A percentile compares a stretch with the other conserved stretches of the same genome.
phyloP scores from a whole-genome alignment of 2,329 filamentous ascomycete species.

The Geosmithia flava region DNA sequence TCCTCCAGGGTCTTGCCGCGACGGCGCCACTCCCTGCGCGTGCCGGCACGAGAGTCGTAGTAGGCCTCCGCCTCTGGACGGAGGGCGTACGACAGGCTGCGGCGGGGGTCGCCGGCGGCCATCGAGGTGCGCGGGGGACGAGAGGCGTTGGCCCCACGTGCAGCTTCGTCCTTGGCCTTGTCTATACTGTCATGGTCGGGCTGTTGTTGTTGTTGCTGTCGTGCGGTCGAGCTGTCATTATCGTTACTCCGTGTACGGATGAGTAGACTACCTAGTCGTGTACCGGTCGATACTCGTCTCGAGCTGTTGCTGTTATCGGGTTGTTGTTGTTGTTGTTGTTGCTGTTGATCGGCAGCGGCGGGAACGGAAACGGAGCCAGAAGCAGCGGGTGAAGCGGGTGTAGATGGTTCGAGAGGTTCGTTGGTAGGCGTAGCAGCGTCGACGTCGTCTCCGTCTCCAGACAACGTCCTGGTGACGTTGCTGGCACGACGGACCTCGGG shows the following conservation, averaged over 20 bases:
- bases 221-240: too few species aligned
- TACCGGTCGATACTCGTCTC: not conserved
- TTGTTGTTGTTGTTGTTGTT: not conserved
- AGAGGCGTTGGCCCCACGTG: not conserved
- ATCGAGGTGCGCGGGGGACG: not conserved
- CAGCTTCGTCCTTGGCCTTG: not conserved
- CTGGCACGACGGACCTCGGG: conserved; percentile 4
- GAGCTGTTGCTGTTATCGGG: not conserved
- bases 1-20: conserved; percentile 22
- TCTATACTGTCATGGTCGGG: not conserved
- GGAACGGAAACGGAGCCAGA: not conserved
- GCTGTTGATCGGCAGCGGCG: not conserved
- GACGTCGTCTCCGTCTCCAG: not conserved
- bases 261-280: not conserved
- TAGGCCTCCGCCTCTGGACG: conserved; percentile 20
- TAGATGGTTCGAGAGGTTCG: not conserved
- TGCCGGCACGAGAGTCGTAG: conserved; percentile 26
- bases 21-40: conserved; percentile 18
- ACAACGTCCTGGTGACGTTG: not conserved
- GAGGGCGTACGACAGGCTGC: conserved; percentile 21
- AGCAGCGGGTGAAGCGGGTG: not conserved
- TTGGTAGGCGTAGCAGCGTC: not conserved
- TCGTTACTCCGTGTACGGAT: not conserved
- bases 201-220: not conserved
- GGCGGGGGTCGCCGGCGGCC: conserved; percentile 9